phyloP scores from a whole-genome alignment of 495 filamentous ascomycete genomes.

The Penicillium soppii region DNA sequence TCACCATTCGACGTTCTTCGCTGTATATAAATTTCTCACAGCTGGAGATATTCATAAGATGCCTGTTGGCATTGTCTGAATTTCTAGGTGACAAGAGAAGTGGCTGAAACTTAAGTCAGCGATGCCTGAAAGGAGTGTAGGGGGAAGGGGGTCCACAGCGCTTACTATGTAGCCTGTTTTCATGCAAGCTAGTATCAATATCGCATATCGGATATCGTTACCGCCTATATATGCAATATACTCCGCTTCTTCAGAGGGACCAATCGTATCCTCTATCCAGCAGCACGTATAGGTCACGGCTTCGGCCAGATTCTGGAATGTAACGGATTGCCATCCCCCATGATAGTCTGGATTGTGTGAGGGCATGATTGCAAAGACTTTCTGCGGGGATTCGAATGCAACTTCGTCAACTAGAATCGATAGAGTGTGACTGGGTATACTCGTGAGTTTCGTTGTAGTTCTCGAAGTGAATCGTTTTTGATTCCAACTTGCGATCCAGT shows the following conservation, averaged over 20 bases:
- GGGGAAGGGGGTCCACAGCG: neutral
- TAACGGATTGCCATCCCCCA: no score
- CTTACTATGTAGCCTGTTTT: slow-evolving; percentile 14
- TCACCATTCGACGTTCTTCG: neutral
- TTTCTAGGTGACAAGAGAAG: slow-evolving; percentile 33
- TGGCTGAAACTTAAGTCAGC: no score
- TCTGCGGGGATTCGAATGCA: no score
- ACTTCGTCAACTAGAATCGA: no score
- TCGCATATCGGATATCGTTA: slow-evolving; percentile 21
- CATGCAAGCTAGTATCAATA: slow-evolving; percentile 16
- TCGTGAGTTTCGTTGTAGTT: no score
- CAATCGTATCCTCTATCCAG: slow-evolving; percentile 38
- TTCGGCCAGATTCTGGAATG: no score
- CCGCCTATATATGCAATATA: slow-evolving; percentile 25
- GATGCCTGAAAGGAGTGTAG: neutral
- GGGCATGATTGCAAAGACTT: no score
- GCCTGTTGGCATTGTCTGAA: slow-evolving; percentile 28
- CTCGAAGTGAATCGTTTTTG: no score
- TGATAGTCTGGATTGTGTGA: no score
- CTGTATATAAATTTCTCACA: slow-evolving; percentile 18
- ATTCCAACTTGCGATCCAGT: no score
- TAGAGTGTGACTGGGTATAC: no score
- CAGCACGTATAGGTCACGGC: slow-evolving; percentile 51
- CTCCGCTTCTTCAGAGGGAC: slow-evolving; percentile 10
- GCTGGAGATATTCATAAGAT: slow-evolving; percentile 22